Evolutionary conservation across 1,139 yeast genomes (phyloP).

Genomic region (Kodamaea anthophila): DNA sequence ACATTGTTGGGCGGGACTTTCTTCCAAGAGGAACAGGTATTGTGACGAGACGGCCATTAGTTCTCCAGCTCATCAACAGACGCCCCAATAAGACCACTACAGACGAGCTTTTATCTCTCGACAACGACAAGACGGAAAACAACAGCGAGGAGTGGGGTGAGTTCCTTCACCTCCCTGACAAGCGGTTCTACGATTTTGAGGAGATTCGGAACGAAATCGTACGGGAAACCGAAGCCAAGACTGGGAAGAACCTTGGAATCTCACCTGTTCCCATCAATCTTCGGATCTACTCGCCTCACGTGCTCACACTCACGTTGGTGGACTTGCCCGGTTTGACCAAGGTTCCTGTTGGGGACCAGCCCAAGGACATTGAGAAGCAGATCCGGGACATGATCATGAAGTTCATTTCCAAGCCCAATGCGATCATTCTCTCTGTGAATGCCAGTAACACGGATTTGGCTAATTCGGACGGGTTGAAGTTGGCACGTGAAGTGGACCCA

Average conservation of each 20-base stretch:
- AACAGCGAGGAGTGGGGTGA: constrained; percentile 98
- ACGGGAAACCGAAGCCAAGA: constrained; percentile 87
- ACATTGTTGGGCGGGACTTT: constrained; percentile 72
- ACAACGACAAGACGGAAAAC: constrained; percentile 43
- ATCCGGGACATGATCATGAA: constrained; percentile 92
- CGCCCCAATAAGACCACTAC: constrained; percentile 38
- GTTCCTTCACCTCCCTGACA: constrained; percentile 86
- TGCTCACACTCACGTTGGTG: constrained; percentile 87
- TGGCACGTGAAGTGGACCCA: constrained; percentile 97
- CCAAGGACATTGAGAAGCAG: constrained; percentile 92
- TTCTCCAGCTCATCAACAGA: constrained; percentile 65
- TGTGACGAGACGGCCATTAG: constrained; percentile 73
- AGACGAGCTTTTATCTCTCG: constrained; percentile 12
- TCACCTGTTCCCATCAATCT: constrained; percentile 89
- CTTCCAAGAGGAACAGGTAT: constrained; percentile 80
- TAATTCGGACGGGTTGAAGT: constrained; percentile 90
- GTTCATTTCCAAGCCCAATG: constrained; percentile 92
- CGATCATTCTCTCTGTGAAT: constrained; percentile 89
- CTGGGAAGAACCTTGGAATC: constrained; percentile 90
- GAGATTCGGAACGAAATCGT: constrained; percentile 90
- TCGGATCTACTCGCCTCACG: constrained; percentile 94
- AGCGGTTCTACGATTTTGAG: constrained; percentile 82
- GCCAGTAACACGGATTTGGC: constrained; percentile 98
- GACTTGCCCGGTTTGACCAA: constrained; percentile 97
- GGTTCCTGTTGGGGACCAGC: constrained; percentile 99